Base-by-base conservation (phyloP, 2,329 filamentous ascomycete species). In the Exophiala oligosperma region DNA sequence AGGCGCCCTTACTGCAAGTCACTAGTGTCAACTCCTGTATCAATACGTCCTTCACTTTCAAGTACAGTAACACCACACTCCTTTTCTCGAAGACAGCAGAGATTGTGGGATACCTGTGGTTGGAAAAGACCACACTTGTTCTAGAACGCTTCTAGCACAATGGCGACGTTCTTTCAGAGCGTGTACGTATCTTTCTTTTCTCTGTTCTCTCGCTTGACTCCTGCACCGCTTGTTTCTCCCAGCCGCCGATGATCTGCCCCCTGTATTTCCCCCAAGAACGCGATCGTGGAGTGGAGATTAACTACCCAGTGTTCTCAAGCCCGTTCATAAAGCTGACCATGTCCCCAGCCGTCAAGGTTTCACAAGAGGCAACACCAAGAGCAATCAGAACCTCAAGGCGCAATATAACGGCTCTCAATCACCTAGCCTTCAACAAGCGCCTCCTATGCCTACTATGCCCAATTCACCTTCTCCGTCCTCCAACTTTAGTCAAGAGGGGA, bases 101-200 rank as follows among this genome's bases (percentile, higher is more conserved):
- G 48, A 44, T 51, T 52, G 55, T 52, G 46, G 28, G 24, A 48
- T 28, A 28, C 14, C 3, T 29, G 14, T 29, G 12, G 46, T 48
- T 48, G 46, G n/a, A 32, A 3, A 28, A 11, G 46, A 48, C 23
- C 28, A n/a, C 23, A 32, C 3, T 12, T 29, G 38, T 43, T 50
- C 28, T 38, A 47, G 37, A 29, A 49, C 24, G 23, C 12, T 54
- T 38, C 29, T 44, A 52, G 55, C 58, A 73, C 56, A 53, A 79
- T 79, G 77, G 73, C 76, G 51, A 77, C 73, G 49, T 79, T 79
- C 66, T 78, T 79, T 53, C 77, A 78, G 68, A 78, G 76, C 64
- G 77, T 79, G 77, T 79, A 77, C 57, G 65, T 66, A 29, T 28
- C 24, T 17, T 12, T 26, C 23, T 48, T 5, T 3, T 38, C 14